phyloP scores from a whole-genome alignment of 768 basidiomycete genomes.

The Multifurca ochricompacta region DNA sequence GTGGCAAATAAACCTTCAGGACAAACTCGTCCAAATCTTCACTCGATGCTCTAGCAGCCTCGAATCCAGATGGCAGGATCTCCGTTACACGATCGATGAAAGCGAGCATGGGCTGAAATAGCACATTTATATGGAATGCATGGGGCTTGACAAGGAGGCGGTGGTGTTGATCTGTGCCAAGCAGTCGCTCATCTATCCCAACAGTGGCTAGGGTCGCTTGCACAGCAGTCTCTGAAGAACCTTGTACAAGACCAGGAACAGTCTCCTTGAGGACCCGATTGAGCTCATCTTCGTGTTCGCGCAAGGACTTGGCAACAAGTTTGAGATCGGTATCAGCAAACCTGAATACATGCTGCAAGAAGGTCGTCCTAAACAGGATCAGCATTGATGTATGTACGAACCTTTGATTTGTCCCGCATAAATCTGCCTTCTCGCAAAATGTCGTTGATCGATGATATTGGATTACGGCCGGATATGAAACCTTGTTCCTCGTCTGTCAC shows the following conservation, averaged over 20 bases:
- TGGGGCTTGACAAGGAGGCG: conserved; percentile 81
- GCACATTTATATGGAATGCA: conserved; percentile 86
- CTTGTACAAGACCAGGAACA: conserved; percentile 88
- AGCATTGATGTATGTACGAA: conserved; percentile 23
- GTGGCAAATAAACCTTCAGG: conserved; percentile 84
- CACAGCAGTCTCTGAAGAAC: conserved; percentile 51
- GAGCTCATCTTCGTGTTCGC: conserved; percentile 76
- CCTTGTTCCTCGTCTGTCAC: conserved; percentile 87
- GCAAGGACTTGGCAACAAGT: conserved; percentile 55
- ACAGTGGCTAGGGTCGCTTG: conserved; percentile 54
- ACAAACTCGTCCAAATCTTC: conserved; percentile 89
- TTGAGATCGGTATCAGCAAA: conserved; percentile 88
- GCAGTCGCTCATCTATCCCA: conserved; percentile 65
- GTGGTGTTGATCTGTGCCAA: conserved; percentile 73
- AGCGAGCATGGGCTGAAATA: conserved; percentile 90
- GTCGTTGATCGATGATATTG: conserved; percentile 90
- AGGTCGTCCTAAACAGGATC: background rate
- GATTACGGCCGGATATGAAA: conserved; percentile 70
- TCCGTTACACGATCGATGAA: conserved; percentile 71
- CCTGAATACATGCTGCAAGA: conserved; percentile 69
- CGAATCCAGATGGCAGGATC: conserved; percentile 64
- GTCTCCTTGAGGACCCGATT: conserved; percentile 78
- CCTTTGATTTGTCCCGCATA: conserved; percentile 73
- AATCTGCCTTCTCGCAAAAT: conserved; percentile 79
- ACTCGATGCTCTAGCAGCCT: conserved; percentile 57